Evolutionary conservation across 1,284 basidiomycete species (phyloP).

Genomic region (Trametes versicolor): DNA sequence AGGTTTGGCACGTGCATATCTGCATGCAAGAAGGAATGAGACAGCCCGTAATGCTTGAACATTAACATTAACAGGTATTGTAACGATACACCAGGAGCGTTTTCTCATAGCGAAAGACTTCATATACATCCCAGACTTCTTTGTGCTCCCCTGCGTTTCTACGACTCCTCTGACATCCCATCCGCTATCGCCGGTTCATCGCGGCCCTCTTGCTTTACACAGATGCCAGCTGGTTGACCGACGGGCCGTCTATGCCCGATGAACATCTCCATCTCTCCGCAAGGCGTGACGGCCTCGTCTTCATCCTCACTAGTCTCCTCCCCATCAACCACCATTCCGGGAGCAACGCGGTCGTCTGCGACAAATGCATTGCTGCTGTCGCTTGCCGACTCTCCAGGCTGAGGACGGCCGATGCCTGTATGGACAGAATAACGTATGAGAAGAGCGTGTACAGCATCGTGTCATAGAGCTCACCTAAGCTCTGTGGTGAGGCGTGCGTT

Average conservation of each 20-base stretch:
- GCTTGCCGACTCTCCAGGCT: neutral
- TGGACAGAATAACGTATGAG: too few species aligned
- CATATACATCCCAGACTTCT: neutral
- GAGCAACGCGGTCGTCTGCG: neutral
- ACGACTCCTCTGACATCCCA: neutral
- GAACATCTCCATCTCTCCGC: conserved; percentile 8
- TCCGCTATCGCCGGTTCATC: neutral
- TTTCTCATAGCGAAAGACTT: too few species aligned
- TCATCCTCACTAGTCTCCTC: conserved; percentile 20
- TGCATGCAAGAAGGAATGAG: too few species aligned
- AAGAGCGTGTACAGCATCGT: too few species aligned
- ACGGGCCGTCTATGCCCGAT: neutral
- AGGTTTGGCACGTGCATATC: too few species aligned
- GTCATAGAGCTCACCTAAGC: too few species aligned
- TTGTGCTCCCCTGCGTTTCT: neutral
- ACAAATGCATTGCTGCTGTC: neutral
- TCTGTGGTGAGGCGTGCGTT: too few species aligned
- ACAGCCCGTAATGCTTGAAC: too few species aligned
- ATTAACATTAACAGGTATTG: neutral
- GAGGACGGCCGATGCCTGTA: too few species aligned
- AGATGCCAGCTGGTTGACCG: neutral
- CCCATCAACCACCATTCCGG: conserved; percentile 5
- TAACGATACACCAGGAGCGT: neutral
- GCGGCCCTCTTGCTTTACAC: neutral
- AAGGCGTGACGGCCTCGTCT: conserved; percentile 22